Conservation (phyloP, 805 yeast genomes). For the Vanderwaltozyma verrucispora region DNA sequence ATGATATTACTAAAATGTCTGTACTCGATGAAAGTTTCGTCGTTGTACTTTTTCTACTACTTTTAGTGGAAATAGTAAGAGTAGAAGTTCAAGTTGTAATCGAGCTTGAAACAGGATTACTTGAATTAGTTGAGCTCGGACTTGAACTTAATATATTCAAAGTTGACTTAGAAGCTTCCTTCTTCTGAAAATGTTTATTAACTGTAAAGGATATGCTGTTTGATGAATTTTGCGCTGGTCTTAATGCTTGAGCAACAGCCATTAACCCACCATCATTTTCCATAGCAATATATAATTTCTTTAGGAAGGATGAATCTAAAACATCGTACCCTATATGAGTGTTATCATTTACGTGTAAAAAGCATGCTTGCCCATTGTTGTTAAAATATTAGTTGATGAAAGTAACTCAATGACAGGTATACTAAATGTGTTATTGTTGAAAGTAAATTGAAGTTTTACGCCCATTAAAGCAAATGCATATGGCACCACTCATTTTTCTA, state of each 20-base stretch:
- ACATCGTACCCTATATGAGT: conserved; percentile 37
- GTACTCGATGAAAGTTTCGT: background rate
- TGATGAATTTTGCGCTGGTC: background rate
- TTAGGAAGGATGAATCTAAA: conserved; percentile 50
- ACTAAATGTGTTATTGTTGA: conserved; percentile 41
- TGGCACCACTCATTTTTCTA: conserved; percentile 48
- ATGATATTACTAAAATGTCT: conserved; percentile 21
- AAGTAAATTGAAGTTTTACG: conserved; percentile 42
- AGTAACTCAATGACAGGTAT: conserved; percentile 43
- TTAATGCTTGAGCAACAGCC: conserved; percentile 45
- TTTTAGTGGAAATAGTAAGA: background rate
- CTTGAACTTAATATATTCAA: too few species aligned
- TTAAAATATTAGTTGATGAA: conserved; percentile 26
- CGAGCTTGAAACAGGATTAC: background rate
- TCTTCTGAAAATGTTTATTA: background rate
- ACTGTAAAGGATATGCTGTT: background rate
- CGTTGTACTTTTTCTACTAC: background rate
- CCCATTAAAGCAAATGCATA: conserved; percentile 40
- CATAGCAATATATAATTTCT: conserved; percentile 46
- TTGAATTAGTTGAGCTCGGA: background rate
- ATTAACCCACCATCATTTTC: conserved; percentile 46
- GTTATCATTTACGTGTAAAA: conserved; percentile 40
- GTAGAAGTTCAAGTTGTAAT: background rate
- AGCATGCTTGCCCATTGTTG: conserved; percentile 47
- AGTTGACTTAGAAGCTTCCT: background rate